These are phyloP conservation scores for Didymella pomorum DNA, from an alignment of 2,329 filamentous ascomycete genomes.

Conservation along the genomic window DNA sequence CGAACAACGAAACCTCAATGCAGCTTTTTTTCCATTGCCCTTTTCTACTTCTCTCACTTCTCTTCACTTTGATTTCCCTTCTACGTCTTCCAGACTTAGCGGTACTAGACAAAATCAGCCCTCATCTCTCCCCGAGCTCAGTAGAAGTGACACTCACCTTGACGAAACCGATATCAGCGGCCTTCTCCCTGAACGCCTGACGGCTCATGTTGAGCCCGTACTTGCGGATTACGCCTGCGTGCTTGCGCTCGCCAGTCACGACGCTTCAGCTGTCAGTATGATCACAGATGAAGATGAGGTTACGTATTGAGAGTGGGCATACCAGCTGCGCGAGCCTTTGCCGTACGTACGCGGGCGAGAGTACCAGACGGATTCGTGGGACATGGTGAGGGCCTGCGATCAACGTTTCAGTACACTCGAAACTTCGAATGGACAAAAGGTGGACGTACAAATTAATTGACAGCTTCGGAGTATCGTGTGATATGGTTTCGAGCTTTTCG, in stretches of 20 bases:
- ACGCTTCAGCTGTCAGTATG: slow-evolving; percentile 24
- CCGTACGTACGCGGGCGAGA: slow-evolving; percentile 94
- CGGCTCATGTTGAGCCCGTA: slow-evolving; percentile 87
- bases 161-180: slow-evolving; percentile 70
- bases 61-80: too few relatives aligned
- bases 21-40: too few relatives aligned
- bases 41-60: too few relatives aligned
- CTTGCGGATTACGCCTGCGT: slow-evolving; percentile 97
- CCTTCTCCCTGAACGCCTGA: slow-evolving; percentile 73
- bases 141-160: slow-evolving; percentile 59
- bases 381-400: slow-evolving; percentile 25
- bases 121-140: too few relatives aligned
- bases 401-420: neutral
- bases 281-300: neutral
- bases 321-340: slow-evolving; percentile 93
- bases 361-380: slow-evolving; percentile 77
- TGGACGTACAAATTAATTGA: neutral
- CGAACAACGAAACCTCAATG: too few relatives aligned
- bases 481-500: neutral
- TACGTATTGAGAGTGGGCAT: slow-evolving; percentile 45
- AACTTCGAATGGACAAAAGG: too few relatives aligned
- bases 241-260: slow-evolving; percentile 41
- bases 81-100: too few relatives aligned
- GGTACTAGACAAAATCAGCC: too few relatives aligned
- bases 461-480: neutral